phyloP scores from a whole-genome alignment of 1,139 yeast genomes.

The Taphrina populina region DNA sequence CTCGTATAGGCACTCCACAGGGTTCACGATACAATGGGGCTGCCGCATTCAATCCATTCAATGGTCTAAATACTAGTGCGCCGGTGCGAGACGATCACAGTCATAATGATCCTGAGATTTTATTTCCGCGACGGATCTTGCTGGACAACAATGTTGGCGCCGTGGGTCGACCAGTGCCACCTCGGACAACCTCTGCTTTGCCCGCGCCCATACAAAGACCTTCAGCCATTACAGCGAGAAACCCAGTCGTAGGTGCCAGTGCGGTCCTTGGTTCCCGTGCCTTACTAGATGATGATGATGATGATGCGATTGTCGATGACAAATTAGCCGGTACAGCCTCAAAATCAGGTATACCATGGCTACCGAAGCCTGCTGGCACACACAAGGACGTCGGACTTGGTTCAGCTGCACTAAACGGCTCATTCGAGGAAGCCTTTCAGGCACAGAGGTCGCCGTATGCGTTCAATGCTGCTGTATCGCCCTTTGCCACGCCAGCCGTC shows the following conservation, averaged over 20 bases:
- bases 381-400: conserved; percentile 4
- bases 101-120: conserved; percentile 13
- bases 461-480: not conserved
- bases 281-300: conserved; percentile 38
- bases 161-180: conserved; percentile 17
- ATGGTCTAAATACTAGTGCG: conserved; percentile 11
- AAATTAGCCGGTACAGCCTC: not conserved
- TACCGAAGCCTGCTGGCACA: not conserved
- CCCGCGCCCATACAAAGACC: conserved; percentile 41
- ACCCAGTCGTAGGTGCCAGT: too few relatives aligned
- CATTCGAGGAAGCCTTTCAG: conserved; percentile 12
- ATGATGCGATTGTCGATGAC: conserved; percentile 35
- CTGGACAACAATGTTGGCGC: conserved; percentile 11
- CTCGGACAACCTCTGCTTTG: conserved; percentile 7
- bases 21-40: not conserved
- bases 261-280: conserved; percentile 40
- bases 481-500: not conserved
- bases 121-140: conserved; percentile 5
- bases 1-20: conserved; percentile 26
- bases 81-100: conserved; percentile 14
- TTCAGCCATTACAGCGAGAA: conserved; percentile 4
- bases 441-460: too few relatives aligned
- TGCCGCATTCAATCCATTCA: conserved; percentile 16
- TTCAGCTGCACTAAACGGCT: conserved; percentile 11
- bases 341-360: conserved; percentile 1